Base-by-base conservation (phyloP, 2,329 filamentous ascomycete genomes). In the Colletotrichum magnum region DNA sequence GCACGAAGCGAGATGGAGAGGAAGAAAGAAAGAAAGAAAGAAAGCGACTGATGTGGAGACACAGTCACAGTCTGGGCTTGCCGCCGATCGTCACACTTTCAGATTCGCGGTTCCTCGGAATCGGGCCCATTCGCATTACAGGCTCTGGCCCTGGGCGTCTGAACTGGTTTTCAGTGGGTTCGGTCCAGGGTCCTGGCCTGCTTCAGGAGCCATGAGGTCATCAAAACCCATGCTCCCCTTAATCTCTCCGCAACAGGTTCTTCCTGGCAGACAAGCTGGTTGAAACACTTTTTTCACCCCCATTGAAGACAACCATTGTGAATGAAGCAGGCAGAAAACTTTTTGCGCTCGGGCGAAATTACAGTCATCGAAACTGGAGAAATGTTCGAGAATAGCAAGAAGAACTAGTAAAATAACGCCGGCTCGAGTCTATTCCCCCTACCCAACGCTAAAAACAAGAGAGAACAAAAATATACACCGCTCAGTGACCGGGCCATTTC, bases 91-190 rank as follows among this genome's bases (percentile, higher is more conserved):
- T 57, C 60, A 53, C 60, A 53, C 36, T 39, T 56, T 64, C 64
- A 58, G 65, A 68, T 68, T 64, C 65, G 54, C 54, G 61, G 65
- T 65, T 68, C 48, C 54, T 54, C 39, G 65, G 61, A 65, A 57
- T 53, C 53, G 53, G 53, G 45, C 52, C 56, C 32, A 36, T 36
- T 36, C 32, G 32, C 32, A 10, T 36, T 36, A 43, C 41, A 59
- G 16, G 32, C 18, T 51, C 45, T 51, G 24, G 58, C 58, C 45
- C 58, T 59, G 57, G 41, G 48, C 36, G 50, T 45, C 45, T 58
- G 51, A 21, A 52, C 26, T 56, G 58, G 41, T 62, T 50, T 54
- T 26, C 24, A 32, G 28, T 53, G 13, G 47, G 21, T 16, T 18
- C 24, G n/a, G 36, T 39, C 66, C 66, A 69, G 62, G 62, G 66